Base-by-base conservation (phyloP, 352 stramenopile genomes). In the Pythium chondricola region DNA sequence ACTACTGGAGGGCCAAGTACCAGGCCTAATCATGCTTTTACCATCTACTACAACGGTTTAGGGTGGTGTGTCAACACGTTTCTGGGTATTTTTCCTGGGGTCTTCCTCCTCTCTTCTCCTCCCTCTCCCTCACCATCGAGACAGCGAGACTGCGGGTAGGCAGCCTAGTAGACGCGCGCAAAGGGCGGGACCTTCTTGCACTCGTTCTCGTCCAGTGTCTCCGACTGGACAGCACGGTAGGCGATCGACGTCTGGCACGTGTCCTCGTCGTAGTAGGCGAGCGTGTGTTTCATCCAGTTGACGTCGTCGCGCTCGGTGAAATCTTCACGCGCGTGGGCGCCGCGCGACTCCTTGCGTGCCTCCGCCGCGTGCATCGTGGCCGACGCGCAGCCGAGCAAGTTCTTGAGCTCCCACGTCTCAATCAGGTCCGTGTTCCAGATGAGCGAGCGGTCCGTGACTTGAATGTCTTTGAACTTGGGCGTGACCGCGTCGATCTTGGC, bases 381-480 rank as follows among this genome's bases (percentile, higher is more conserved):
- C 4, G 89, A 71, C 30, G 95, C 95, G 56, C 95, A 97, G 2
- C 67, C 80, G 2, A 99, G 54, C 24, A 98, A 65, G 64, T 98
- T 98, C 37, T 88, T 78, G 43, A 98, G 66, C 71, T 98, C 92
- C n/a, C 98, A 69, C 18, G 93, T 97, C 70, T 99, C 95, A 18
- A 97, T 93, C 6, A 99, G 69, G 62, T 99, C 94, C 24, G 95
- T 98, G 69, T 98, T 99, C 95, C 95, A 98, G 50, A 98, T 94
- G 1, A 98, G 71, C 49, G 85, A 97, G 35, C 94, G 88, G 69
- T 98, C 95, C 6, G 83, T 96, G 26, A 98, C 85, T 36, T 90
- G 81, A 24, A 98, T 78, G 63, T 98, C 86, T 27, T 90, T 72
- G 67, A 98, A 97, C 51, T 87, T 90, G 18, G 87, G 51, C 25